Percentiles rank a stretch among this genome's conserved stretches.
Conservation (phyloP, 352 stramenopile genomes). For the Phytophthora brassicae region DNA sequence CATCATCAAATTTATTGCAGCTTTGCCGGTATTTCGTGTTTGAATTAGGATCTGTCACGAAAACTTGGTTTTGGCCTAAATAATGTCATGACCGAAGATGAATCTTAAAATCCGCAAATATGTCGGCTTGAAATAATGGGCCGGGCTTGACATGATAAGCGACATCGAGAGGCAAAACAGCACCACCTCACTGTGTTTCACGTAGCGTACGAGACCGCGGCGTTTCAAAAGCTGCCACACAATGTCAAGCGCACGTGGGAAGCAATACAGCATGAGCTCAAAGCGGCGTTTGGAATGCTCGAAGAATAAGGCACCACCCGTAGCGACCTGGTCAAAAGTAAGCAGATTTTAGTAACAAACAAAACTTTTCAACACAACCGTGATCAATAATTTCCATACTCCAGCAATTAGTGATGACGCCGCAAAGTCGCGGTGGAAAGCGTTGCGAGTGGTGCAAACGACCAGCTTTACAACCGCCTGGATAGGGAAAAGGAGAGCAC, state of each 20-base stretch:
- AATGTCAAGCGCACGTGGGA: conserved; percentile 73
- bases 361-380: neutral
- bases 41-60: no score
- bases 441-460: conserved; percentile 73
- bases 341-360: neutral
- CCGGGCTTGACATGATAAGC: conserved; percentile 80
- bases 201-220: conserved; percentile 66
- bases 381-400: conserved; percentile 32
- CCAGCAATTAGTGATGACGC: conserved; percentile 49
- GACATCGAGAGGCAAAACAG: conserved; percentile 87
- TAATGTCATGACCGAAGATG: conserved; percentile 77
- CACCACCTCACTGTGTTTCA: conserved; percentile 73
- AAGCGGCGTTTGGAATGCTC: conserved; percentile 83
- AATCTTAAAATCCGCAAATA: conserved; percentile 83
- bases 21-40: no score
- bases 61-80: conserved; percentile 35
- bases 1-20: neutral
- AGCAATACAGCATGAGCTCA: conserved; percentile 87
- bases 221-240: conserved; percentile 80
- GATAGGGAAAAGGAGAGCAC: neutral
- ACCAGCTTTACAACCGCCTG: conserved; percentile 76
- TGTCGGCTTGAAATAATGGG: conserved; percentile 83
- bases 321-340: conserved; percentile 41
- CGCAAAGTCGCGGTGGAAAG: conserved; percentile 63
- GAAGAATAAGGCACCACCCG: conserved; percentile 67